Percentiles rank a stretch among this genome's conserved stretches.
phyloP scores from a whole-genome alignment of 139 green algal species.

The Chlorokybus atmophyticus region DNA sequence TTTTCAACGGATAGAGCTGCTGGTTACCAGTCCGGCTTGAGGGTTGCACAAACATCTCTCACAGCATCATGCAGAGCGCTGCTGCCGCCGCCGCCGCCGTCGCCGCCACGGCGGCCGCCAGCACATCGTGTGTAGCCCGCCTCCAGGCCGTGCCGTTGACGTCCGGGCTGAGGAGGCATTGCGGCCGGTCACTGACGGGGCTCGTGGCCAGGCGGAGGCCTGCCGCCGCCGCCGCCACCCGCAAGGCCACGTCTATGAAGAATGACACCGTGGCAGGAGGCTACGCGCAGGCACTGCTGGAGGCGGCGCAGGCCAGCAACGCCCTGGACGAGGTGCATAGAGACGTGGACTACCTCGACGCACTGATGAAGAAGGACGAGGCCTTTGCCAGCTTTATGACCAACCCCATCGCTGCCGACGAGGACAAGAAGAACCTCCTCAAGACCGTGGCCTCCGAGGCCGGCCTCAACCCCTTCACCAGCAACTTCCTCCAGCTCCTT shows the following conservation, averaged over 20 bases:
- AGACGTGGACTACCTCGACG: conserved; percentile 55
- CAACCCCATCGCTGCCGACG: conserved; percentile 64
- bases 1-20: too few species aligned
- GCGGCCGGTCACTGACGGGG: too few species aligned
- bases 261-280: conserved; percentile 35
- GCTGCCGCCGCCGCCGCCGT: too few species aligned
- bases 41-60: too few species aligned
- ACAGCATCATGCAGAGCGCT: too few species aligned
- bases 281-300: conserved; percentile 90
- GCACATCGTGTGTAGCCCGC: too few species aligned
- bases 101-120: too few species aligned
- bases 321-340: conserved; percentile 73
- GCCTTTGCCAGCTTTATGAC: conserved; percentile 61
- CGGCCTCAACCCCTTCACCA: conserved; percentile 63
- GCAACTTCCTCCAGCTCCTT: conserved; percentile 93
- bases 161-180: too few species aligned
- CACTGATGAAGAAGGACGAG: conserved; percentile 28
- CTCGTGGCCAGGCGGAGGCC: not conserved
- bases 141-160: too few species aligned
- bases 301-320: conserved; percentile 67
- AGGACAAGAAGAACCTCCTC: conserved; percentile 84
- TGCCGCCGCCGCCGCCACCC: not conserved
- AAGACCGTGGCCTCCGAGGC: conserved; percentile 65
- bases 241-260: not conserved
- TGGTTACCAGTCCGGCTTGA: too few species aligned